Base-by-base conservation (phyloP, 1,284 basidiomycete species). In the Apiotrichum sp. region DNA sequence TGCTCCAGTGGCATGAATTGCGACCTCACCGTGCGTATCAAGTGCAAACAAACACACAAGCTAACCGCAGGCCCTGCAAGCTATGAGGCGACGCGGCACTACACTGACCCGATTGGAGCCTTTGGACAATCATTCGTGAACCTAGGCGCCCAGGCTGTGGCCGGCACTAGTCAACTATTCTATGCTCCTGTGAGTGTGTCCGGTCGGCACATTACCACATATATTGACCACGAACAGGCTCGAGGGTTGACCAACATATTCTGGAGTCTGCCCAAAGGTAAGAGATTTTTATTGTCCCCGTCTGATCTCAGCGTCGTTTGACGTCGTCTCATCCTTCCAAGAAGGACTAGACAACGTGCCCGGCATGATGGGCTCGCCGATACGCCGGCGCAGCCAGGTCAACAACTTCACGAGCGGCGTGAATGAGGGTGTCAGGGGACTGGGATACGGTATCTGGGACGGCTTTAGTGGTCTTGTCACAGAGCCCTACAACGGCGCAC, bases 401-500 rank as follows among this genome's bases (percentile, higher is more conserved):
- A 74, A 74, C 8, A 76, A 74, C 55, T 76, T 80, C 47, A 65
- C 65, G 6, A 78, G 71, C 60, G 82, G 82, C 0, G 58, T 82
- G 9, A 77, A 69, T 53, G 80, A 81, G 62, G 82, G 76, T 4
- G 80, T 59, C 3, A 71, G 72, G 63, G 73, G 76, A 4, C 56
- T 78, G 7, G 69, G 68, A 39, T 75, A 67, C 47, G 76, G 81
- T 4, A 78, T 79, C 49, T 80, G 79, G 62, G 82, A 83, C 63
- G 82, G 81, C 11, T 80, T 83, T 50, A 80, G 80, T 0, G 81
- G 81, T 1, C 70, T 83, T 3, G 77, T 82, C n/a, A 78, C 69
- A 13, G 81, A 82, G 62, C 80, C 82, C 39, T 61, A 78, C 38
- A 44, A 78, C 8, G 81, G 81, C 4, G 78, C 77, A 3, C 68